Evolutionary conservation across 352 stramenopile species (phyloP), one percentile per base, ranked within the genome.

Genomic region (Plasmopara viticola): DNA sequence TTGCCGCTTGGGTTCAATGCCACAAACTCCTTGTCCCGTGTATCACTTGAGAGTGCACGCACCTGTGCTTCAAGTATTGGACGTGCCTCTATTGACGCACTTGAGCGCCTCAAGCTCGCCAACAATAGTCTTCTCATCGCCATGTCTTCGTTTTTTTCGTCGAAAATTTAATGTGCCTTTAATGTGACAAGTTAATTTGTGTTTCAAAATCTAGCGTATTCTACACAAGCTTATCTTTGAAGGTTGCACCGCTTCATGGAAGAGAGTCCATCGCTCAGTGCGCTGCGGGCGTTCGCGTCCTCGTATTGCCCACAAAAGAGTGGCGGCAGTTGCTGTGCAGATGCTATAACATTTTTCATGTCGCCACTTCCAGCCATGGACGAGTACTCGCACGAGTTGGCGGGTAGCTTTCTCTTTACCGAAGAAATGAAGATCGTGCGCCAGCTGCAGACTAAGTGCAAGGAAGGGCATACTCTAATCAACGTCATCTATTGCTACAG

Each of bases 371-470:
- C 58, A 1, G 6, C 46, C 14, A 56, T 47, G 5, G 51, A 76
- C 4, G 72, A 84, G 53, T 78, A 54, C 38, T 68, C 71, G 30
- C 77, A 85, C 52, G 74, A 88, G 41, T 35, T 64, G 10, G 77
- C 73, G 5, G 39, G 65, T 5, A 59, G 20, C 20, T 25, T 25
- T 25, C 20, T 25, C 20, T 25, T 25, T 25, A 3, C 20, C 1
- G 76, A 90, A 34, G 76, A 90, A 41, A 80, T 84, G 64, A 74
- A 79, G 51, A 66, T 78, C 28, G 69, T 73, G 45, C 66, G 70
- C 0, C 70, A 86, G 48, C 51, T 87, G 14, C 70, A 84, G 20
- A 25, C 20, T 25, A 25, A 25, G 20, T 25, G 20, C 15, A 51
- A 45, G 1, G 53, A 83, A 28, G 80, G 73, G 0, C 14, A 66